Percentiles rank a stretch among this genome's conserved stretches.
phyloP scores from a whole-genome alignment of 148 eudicot genomes.

The Silene uniflora region DNA sequence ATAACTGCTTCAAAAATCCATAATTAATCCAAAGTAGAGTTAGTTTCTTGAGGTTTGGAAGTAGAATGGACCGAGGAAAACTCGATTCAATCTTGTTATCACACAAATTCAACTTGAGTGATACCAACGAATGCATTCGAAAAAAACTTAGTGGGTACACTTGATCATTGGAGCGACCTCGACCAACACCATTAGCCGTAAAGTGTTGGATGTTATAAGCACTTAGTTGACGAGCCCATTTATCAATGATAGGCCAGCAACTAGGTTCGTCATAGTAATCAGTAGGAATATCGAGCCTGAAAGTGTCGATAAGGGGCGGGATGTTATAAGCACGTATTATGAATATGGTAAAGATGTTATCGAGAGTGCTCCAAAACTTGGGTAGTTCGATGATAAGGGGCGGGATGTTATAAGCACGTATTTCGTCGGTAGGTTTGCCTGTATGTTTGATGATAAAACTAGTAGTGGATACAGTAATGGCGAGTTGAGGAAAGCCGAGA shows the following conservation, averaged over 20 bases:
- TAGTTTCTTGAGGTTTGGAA: no score
- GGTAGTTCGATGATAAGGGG: no score
- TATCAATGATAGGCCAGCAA: background rate
- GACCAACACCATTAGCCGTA: background rate
- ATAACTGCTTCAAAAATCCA: background rate
- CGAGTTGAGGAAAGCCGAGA: no score
- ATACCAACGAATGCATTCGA: no score
- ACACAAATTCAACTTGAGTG: no score
- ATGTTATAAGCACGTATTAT: no score
- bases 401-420: no score
- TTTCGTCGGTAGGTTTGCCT: background rate
- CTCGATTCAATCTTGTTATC: no score
- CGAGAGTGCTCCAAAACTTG: background rate
- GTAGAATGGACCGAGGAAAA: no score
- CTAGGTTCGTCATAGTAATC: background rate
- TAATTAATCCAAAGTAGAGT: background rate
- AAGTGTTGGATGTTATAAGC: background rate
- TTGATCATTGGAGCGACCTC: background rate
- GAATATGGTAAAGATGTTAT: no score
- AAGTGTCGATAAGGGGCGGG: background rate
- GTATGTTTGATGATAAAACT: background rate
- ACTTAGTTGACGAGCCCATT: background rate
- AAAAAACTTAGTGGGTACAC: no score
- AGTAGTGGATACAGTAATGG: background rate
- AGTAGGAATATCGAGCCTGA: background rate